phyloP scores from a whole-genome alignment of 2,329 filamentous ascomycete genomes.

The Trichoderma brevicompactum region DNA sequence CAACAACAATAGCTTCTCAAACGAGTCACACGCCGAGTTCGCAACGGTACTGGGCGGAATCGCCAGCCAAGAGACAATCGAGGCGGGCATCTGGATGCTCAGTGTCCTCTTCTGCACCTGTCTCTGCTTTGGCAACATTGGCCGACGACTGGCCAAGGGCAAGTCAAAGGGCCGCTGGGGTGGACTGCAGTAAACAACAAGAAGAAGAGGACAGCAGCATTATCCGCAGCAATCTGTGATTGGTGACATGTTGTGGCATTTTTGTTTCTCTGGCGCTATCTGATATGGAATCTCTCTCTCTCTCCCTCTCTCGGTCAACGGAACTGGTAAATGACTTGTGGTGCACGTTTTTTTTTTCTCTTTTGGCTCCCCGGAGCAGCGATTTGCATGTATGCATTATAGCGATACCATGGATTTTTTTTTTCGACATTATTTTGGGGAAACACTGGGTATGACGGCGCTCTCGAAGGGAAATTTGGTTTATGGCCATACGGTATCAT shows the following conservation, averaged over 20 bases:
- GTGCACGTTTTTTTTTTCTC: background rate
- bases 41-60: slow-evolving; percentile 52
- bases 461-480: background rate
- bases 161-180: slow-evolving; percentile 52
- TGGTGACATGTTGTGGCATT: no score
- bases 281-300: no score
- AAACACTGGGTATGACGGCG: background rate
- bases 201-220: slow-evolving; percentile 14
- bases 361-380: slow-evolving; percentile 1
- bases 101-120: slow-evolving; percentile 95
- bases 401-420: slow-evolving; percentile 13
- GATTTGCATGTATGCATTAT: slow-evolving; percentile 16
- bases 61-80: slow-evolving; percentile 66
- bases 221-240: background rate
- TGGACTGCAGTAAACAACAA: slow-evolving; percentile 42
- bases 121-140: slow-evolving; percentile 95
- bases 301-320: no score
- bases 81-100: slow-evolving; percentile 83
- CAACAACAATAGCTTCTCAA: slow-evolving; percentile 28
- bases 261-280: no score
- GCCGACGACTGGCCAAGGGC: slow-evolving; percentile 71
- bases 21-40: slow-evolving; percentile 25
- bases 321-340: no score
- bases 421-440: background rate
- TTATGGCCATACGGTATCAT: no score